Evolutionary conservation across 2,329 filamentous ascomycete species (phyloP).

Genomic region (Pseudocercospora vitis): DNA sequence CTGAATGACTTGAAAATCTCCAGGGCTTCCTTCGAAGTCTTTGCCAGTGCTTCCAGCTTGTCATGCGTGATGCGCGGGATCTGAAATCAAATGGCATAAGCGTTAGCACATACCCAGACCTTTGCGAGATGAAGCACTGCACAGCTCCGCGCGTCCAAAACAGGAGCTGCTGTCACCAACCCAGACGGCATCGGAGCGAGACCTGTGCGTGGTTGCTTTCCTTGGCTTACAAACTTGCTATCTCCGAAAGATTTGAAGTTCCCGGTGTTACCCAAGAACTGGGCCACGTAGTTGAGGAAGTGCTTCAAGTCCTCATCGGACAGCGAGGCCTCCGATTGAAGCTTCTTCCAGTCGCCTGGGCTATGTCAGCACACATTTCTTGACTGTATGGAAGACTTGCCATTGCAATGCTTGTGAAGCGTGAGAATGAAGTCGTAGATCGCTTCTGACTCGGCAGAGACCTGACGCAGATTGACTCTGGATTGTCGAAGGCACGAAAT

Average conservation of each 20-base stretch:
- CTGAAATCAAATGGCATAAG: no score
- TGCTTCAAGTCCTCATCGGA: conserved; percentile 42
- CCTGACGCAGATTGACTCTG: conserved; percentile 54
- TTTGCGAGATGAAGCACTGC: no score
- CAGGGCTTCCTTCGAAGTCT: conserved; percentile 41
- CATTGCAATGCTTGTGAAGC: conserved; percentile 48
- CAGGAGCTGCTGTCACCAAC: no score
- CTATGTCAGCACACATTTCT: conserved; percentile 11
- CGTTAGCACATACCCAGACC: no score
- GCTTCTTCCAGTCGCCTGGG: conserved; percentile 49
- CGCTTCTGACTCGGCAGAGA: conserved; percentile 52
- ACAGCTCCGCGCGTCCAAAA: no score
- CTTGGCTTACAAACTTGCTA: conserved; percentile 54
- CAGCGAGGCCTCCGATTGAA: conserved; percentile 46
- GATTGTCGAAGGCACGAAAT: no score
- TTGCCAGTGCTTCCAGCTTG: conserved; percentile 48
- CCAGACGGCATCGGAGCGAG: no score
- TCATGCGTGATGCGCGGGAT: conserved; percentile 48
- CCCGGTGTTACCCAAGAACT: conserved; percentile 56
- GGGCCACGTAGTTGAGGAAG: conserved; percentile 46
- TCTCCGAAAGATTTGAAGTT: conserved; percentile 35
- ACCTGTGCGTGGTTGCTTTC: no score
- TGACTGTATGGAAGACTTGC: conserved; percentile 23
- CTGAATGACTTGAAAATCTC: conserved; percentile 47
- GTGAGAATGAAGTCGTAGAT: conserved; percentile 58